Conservation (phyloP, 2,329 filamentous ascomycete species). For the Trichoderma oligosporum region DNA sequence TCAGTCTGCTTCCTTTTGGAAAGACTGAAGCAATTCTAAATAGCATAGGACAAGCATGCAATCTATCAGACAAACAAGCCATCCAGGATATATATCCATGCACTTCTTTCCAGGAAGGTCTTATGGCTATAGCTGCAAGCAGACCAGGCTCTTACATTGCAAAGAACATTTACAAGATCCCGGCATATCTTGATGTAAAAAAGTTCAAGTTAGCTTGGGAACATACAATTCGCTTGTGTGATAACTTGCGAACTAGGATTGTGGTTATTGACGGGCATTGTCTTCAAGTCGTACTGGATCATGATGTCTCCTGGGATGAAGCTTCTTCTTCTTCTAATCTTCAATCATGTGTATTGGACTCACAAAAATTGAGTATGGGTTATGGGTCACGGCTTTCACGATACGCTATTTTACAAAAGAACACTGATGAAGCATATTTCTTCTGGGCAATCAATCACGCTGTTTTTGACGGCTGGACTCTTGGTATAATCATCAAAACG, state of each 20-base stretch:
- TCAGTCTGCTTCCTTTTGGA: neutral
- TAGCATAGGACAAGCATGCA: neutral
- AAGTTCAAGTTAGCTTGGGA: conserved; percentile 24
- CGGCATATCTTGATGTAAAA: neutral
- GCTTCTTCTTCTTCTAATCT: neutral
- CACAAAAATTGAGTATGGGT: neutral
- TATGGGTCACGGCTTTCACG: neutral
- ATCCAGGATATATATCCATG: conserved; percentile 36
- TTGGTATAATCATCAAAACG: neutral
- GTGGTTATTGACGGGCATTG: conserved; percentile 14
- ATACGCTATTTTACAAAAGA: neutral
- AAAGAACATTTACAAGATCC: conserved; percentile 19
- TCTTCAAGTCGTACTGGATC: conserved; percentile 20
- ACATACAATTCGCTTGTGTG: conserved; percentile 17
- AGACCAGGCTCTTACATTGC: conserved; percentile 24
- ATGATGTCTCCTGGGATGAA: conserved; percentile 8
- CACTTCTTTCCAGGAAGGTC: conserved; percentile 37
- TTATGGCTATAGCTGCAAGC: conserved; percentile 30
- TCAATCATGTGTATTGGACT: neutral
- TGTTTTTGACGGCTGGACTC: conserved; percentile 7
- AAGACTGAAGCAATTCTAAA: neutral
- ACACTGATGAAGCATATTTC: neutral
- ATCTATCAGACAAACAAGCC: neutral
- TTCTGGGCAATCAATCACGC: conserved; percentile 11
- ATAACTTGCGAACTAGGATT: conserved; percentile 24